Conservation (phyloP, 176 grass and related monocot genomes). For the maize (Zea mays) region DNA sequence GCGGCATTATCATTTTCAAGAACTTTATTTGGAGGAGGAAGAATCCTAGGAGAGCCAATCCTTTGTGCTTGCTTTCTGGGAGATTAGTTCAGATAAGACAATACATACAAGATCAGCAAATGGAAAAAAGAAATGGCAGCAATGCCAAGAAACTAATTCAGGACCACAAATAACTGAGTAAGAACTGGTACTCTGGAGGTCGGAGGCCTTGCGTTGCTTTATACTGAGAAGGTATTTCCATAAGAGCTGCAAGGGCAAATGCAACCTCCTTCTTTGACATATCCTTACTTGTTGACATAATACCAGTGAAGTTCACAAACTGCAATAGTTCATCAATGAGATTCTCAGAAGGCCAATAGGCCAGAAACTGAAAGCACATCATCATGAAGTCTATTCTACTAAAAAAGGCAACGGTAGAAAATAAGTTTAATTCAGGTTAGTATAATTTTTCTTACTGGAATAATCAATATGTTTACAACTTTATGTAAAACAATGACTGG, state of each 20-base stretch:
- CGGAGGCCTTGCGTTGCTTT: conserved; percentile 75
- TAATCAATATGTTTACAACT: too few relatives aligned
- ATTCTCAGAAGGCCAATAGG: not conserved
- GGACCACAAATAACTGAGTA: conserved; percentile 16
- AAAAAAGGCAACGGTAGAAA: too few relatives aligned
- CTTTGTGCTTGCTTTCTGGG: conserved; percentile 49
- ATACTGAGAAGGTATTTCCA: conserved; percentile 97
- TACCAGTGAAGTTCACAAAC: conserved; percentile 96
- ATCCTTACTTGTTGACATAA: conserved; percentile 74
- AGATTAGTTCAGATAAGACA: conserved; percentile 17
- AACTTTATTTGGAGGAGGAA: conserved; percentile 74
- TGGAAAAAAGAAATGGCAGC: not conserved
- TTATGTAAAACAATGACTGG: too few relatives aligned
- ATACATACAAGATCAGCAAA: not conserved
- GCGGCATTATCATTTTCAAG: conserved; percentile 61
- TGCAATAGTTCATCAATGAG: conserved; percentile 37
- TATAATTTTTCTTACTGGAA: too few relatives aligned
- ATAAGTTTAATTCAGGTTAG: too few relatives aligned
- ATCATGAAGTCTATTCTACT: too few relatives aligned
- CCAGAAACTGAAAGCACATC: not conserved
- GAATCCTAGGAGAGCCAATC: conserved; percentile 48
- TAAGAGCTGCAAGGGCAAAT: conserved; percentile 89
- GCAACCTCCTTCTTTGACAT: conserved; percentile 82
- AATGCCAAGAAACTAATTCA: conserved; percentile 20
- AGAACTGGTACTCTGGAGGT: conserved; percentile 52